phyloP scores from a whole-genome alignment of 345 rosid species.

The Eucalyptus melliodora region DNA sequence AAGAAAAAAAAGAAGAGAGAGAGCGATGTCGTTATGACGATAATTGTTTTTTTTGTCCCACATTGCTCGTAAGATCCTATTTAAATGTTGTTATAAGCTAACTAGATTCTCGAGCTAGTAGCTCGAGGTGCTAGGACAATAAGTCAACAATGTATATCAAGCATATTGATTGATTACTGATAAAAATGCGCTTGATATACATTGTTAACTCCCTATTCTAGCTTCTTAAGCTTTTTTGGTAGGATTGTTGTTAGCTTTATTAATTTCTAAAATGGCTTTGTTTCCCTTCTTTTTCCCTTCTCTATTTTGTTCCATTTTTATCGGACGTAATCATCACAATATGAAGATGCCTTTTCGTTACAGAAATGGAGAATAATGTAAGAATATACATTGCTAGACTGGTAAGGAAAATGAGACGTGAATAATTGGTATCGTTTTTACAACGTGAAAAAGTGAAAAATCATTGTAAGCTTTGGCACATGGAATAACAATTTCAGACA shows the following conservation, averaged over 20 bases:
- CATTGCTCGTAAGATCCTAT: not conserved
- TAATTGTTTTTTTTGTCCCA: not conserved
- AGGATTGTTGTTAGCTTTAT: not conserved
- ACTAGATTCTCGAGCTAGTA: not conserved
- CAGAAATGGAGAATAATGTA: not conserved
- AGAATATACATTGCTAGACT: not conserved
- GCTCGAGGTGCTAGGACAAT: not conserved
- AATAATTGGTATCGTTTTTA: not conserved
- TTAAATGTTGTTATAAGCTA: not conserved
- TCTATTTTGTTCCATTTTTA: not conserved
- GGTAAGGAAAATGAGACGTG: not conserved
- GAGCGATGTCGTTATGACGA: not conserved
- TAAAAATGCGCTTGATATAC: not conserved
- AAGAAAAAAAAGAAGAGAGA: rapidly evolving
- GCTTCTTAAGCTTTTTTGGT: not conserved
- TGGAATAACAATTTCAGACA: not conserved
- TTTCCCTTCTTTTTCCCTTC: not conserved
- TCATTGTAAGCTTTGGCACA: not conserved
- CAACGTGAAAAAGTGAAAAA: not conserved
- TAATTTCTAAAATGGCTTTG: not conserved
- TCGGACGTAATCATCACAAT: not conserved
- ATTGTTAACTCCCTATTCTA: not conserved
- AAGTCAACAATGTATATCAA: not conserved
- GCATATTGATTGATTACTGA: not conserved
- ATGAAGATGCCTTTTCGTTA: not conserved